phyloP scores from a whole-genome alignment of 1,284 basidiomycete species.

The Cystobasidiaceae sp. region DNA sequence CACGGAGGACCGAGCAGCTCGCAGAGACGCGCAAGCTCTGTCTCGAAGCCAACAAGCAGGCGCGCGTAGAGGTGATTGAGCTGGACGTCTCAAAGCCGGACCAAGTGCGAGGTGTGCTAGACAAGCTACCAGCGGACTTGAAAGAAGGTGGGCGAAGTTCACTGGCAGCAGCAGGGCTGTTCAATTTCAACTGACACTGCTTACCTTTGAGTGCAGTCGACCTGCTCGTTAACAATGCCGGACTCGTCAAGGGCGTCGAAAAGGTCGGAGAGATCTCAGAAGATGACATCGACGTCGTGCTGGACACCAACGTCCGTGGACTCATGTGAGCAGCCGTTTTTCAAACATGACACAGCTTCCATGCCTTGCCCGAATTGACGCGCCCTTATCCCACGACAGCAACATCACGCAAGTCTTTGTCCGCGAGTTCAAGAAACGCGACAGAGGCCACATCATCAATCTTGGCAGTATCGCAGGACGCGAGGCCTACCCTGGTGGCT shows the following conservation, averaged over 20 bases:
- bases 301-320: slow-evolving; percentile 85
- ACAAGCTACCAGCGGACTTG: slow-evolving; percentile 63
- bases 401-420: slow-evolving; percentile 51
- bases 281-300: slow-evolving; percentile 67
- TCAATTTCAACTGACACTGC: slow-evolving; percentile 51
- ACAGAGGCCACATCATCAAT: slow-evolving; percentile 89
- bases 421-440: slow-evolving; percentile 83
- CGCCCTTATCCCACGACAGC: no score
- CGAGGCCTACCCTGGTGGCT: slow-evolving; percentile 83
- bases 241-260: slow-evolving; percentile 73
- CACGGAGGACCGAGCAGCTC: slow-evolving; percentile 47
- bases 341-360: no score
- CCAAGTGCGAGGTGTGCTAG: slow-evolving; percentile 62
- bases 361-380: no score
- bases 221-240: slow-evolving; percentile 58
- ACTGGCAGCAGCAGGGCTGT: background rate
- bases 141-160: slow-evolving; percentile 47
- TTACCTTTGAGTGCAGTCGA: background rate
- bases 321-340: slow-evolving; percentile 74
- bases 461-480: slow-evolving; percentile 60
- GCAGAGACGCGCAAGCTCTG: slow-evolving; percentile 60
- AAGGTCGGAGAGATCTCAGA: slow-evolving; percentile 71
- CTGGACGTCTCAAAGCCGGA: slow-evolving; percentile 69
- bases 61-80: slow-evolving; percentile 61
- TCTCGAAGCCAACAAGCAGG: slow-evolving; percentile 65